These are phyloP conservation scores for Phytopythium montanum DNA, from an alignment of 352 stramenopile genomes.

Conservation along the genomic window DNA sequence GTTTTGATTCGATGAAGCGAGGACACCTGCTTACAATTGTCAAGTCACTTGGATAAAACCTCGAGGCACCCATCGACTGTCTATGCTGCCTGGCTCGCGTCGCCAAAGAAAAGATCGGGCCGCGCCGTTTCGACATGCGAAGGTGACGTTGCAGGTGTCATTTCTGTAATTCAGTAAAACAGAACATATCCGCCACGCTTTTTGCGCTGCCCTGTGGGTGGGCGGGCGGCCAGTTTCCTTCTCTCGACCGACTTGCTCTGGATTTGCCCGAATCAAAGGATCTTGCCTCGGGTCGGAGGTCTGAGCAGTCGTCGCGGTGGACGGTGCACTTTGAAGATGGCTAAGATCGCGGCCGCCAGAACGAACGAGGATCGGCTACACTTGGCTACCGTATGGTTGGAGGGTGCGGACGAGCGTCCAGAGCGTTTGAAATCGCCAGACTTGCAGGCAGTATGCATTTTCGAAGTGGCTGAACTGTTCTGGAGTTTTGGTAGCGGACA, in stretches of 20 bases:
- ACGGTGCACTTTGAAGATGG: constrained; percentile 2
- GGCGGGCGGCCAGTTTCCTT: neutral
- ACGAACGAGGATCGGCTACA: neutral
- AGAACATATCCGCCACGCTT: neutral
- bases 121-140: constrained; percentile 22
- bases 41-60: constrained; percentile 11
- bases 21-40: neutral
- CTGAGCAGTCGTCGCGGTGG: neutral
- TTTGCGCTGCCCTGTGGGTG: neutral
- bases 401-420: neutral
- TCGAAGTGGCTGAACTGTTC: neutral
- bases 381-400: neutral
- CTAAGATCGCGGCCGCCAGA: neutral
- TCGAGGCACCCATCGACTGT: constrained; percentile 1
- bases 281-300: neutral
- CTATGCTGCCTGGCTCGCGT: constrained; percentile 9
- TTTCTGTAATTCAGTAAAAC: constrained; percentile 18
- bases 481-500: neutral
- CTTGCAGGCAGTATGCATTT: constrained; percentile 1
- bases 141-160: constrained; percentile 34
- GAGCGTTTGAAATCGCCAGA: neutral
- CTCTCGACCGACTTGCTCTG: neutral
- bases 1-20: too few relatives aligned
- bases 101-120: constrained; percentile 4
- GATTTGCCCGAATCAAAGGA: neutral